These are phyloP conservation scores for Coffea humblotiana DNA, from an alignment of 305 asterid species.

Conservation along the genomic window DNA sequence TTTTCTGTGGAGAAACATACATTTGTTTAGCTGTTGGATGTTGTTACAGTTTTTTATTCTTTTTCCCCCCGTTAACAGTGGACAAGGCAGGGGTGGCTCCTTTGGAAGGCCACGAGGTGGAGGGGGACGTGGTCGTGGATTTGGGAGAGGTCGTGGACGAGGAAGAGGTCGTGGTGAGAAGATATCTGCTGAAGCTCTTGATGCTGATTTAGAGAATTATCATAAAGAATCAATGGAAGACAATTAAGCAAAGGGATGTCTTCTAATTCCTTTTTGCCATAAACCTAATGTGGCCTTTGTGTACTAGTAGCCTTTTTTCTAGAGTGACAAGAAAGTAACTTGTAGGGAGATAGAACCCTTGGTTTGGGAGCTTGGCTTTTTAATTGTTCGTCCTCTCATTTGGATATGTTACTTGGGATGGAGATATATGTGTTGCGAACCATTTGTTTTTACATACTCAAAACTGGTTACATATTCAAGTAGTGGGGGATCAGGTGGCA, in stretches of 20 bases:
- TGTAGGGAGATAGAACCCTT: slow-evolving; percentile 32
- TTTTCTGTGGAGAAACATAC: background rate
- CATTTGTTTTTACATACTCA: slow-evolving; percentile 32
- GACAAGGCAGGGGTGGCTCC: slow-evolving; percentile 63
- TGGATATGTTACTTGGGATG: slow-evolving; percentile 33
- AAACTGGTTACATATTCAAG: slow-evolving; percentile 19
- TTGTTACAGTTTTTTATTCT: background rate
- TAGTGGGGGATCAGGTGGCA: slow-evolving; percentile 24
- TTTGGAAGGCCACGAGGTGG: slow-evolving; percentile 74
- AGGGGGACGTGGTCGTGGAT: slow-evolving; percentile 78
- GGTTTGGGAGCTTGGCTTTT: slow-evolving; percentile 30
- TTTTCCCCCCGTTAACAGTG: slow-evolving; percentile 36
- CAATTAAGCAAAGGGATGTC: slow-evolving; percentile 38
- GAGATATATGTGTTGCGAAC: slow-evolving; percentile 17
- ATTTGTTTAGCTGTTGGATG: background rate
- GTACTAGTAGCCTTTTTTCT: slow-evolving; percentile 32
- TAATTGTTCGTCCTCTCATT: slow-evolving; percentile 33
- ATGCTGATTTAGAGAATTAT: slow-evolving; percentile 89
- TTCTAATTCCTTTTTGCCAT: slow-evolving; percentile 14
- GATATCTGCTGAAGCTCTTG: slow-evolving; percentile 87
- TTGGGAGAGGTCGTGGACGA: slow-evolving; percentile 71
- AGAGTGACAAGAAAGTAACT: slow-evolving; percentile 34
- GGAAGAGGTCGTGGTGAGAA: slow-evolving; percentile 67
- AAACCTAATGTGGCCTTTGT: slow-evolving; percentile 18
- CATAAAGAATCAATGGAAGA: slow-evolving; percentile 85